Conservation (phyloP, 192 early-diverging fungal genomes). For the Entomortierella parvispora region DNA sequence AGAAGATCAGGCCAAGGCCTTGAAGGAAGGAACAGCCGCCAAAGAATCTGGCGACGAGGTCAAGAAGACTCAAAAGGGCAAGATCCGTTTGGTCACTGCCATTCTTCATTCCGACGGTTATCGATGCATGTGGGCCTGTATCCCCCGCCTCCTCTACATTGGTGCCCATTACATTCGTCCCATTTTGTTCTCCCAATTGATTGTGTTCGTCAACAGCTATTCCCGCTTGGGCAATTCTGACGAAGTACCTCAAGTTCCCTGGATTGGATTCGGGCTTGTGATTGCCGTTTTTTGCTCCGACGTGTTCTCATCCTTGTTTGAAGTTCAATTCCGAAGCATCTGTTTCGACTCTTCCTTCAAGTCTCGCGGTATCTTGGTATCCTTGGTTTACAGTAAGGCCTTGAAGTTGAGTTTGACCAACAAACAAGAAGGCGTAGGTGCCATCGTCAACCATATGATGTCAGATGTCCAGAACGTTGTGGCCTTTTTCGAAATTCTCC, state of each 20-base stretch:
- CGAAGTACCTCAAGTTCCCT: conserved; percentile 5
- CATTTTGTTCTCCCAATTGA: conserved; percentile 19
- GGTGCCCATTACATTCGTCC: conserved; percentile 18
- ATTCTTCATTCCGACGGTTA: conserved; percentile 28
- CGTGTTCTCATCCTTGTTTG: conserved; percentile 22
- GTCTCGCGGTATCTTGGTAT: conserved; percentile 60
- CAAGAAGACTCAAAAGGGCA: conserved; percentile 8
- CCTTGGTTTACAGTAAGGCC: conserved; percentile 67
- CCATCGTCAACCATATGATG: conserved; percentile 71
- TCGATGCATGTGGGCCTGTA: conserved; percentile 11
- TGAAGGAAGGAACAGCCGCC: background rate
- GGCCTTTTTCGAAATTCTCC: conserved; percentile 15
- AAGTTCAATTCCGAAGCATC: conserved; percentile 35
- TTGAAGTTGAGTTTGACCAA: conserved; percentile 60
- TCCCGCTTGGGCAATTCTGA: background rate
- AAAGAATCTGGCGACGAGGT: too few species aligned
- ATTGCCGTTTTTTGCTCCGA: conserved; percentile 23
- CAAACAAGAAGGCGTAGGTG: conserved; percentile 68
- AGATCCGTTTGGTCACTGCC: conserved; percentile 9
- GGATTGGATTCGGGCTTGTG: conserved; percentile 30
- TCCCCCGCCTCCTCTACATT: conserved; percentile 27
- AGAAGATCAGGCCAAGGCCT: background rate
- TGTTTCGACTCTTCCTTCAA: conserved; percentile 49
- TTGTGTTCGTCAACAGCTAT: conserved; percentile 26
- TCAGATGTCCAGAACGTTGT: conserved; percentile 53